Evolutionary conservation across 23 red algal species (phyloP).

Genomic region (Chondrus crispus): DNA sequence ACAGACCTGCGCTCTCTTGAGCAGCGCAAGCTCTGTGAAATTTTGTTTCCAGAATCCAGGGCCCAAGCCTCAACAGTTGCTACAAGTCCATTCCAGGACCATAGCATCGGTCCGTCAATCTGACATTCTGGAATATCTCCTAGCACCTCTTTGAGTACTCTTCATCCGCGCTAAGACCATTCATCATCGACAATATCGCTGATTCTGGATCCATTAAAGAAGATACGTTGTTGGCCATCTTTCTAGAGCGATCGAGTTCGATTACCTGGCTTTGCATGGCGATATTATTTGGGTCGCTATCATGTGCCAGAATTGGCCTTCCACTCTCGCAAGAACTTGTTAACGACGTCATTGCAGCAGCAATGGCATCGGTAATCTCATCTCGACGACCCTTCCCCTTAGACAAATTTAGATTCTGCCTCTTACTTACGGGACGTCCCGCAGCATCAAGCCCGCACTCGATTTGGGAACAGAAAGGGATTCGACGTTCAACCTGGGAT

Average conservation of each 20-base stretch:
- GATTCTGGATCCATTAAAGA: conserved; percentile 20
- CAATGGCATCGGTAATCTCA: neutral
- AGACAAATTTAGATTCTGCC: neutral
- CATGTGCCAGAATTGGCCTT: neutral
- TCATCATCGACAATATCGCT: neutral
- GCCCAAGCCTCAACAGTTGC: too few species aligned
- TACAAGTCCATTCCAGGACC: too few species aligned
- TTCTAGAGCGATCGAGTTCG: neutral
- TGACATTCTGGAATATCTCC: neutral
- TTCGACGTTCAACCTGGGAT: neutral
- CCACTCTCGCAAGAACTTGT: neutral
- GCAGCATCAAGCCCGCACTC: neutral
- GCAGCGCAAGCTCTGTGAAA: too few species aligned
- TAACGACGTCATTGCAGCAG: neutral
- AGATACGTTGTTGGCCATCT: neutral
- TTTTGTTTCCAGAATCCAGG: too few species aligned
- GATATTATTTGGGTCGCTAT: neutral
- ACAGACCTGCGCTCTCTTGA: too few species aligned
- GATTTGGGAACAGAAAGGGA: neutral
- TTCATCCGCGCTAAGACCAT: neutral
- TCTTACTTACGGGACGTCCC: too few species aligned
- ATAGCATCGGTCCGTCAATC: too few species aligned
- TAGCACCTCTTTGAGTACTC: neutral
- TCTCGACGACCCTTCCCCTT: neutral
- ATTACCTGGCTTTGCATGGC: neutral